phyloP scores from a whole-genome alignment of 768 basidiomycete genomes.

The Calocybe indica region DNA sequence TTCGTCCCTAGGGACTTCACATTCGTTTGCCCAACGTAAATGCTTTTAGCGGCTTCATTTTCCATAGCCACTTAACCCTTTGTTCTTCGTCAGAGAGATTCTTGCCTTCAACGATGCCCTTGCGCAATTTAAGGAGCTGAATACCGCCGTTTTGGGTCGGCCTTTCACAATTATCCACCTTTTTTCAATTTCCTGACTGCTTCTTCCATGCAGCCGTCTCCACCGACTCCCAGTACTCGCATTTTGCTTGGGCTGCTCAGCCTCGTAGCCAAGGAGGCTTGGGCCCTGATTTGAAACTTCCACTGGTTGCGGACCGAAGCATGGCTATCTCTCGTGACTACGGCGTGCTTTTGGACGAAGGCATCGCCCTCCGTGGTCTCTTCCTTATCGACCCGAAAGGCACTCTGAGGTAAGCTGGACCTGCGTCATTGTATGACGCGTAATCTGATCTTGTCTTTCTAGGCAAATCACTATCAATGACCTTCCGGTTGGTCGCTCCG shows the following conservation, averaged over 20 bases:
- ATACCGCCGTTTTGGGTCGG: constrained; percentile 73
- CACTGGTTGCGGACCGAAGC: constrained; percentile 74
- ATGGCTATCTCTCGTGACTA: constrained; percentile 82
- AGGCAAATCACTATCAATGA: constrained; percentile 90
- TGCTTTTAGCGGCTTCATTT: background rate
- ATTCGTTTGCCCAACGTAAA: constrained; percentile 83
- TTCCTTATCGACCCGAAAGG: constrained; percentile 89
- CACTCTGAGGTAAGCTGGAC: constrained; percentile 45
- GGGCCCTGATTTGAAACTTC: constrained; percentile 82
- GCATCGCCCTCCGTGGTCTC: constrained; percentile 80
- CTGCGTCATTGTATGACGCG: background rate
- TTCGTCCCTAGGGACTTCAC: constrained; percentile 64
- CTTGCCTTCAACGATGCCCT: constrained; percentile 92
- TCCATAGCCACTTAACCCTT: background rate
- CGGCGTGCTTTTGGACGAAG: constrained; percentile 85
- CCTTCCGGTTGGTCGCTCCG: constrained; percentile 91
- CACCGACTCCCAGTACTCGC: constrained; percentile 85
- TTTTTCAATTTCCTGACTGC: too few relatives aligned
- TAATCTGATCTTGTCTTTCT: background rate
- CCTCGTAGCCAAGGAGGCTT: constrained; percentile 84
- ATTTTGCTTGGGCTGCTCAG: constrained; percentile 82
- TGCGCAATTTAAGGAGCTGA: constrained; percentile 62
- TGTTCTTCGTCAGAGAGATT: constrained; percentile 51
- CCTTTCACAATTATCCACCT: background rate
- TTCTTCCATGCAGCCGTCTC: constrained; percentile 50